These are phyloP conservation scores for Ustilago sp. DNA, from an alignment of 1,284 basidiomycete genomes.

Conservation along the genomic window DNA sequence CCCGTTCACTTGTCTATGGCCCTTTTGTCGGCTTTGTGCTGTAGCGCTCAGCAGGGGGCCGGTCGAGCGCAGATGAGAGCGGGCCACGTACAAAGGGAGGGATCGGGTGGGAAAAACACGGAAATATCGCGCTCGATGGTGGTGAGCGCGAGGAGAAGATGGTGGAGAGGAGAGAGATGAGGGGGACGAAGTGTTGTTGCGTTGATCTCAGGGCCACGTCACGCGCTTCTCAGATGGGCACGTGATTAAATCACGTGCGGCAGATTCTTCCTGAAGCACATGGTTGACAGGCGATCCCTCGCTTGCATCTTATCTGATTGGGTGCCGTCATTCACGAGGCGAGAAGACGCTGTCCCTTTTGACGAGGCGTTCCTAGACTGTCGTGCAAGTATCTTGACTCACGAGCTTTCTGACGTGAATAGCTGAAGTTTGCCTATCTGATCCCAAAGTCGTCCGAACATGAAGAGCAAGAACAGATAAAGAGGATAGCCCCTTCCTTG, in stretches of 20 bases:
- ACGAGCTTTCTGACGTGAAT: neutral
- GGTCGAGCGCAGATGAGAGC: no score
- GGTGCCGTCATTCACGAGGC: neutral
- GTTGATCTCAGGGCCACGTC: no score
- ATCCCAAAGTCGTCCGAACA: neutral
- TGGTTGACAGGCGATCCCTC: conserved; percentile 4
- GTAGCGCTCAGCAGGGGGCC: no score
- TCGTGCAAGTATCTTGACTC: neutral
- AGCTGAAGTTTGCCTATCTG: neutral
- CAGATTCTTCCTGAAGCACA: conserved; percentile 7
- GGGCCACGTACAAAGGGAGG: no score
- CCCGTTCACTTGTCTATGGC: neutral
- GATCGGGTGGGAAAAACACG: no score
- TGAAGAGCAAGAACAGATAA: neutral
- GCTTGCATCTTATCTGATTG: conserved; percentile 35
- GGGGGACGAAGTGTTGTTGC: no score
- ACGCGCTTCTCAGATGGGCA: no score
- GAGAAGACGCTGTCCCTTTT: neutral
- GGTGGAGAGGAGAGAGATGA: no score
- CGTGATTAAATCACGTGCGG: no score
- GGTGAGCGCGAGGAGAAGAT: no score
- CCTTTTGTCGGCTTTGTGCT: no score
- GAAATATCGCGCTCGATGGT: no score
- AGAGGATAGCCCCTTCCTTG: neutral
- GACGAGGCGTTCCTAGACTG: neutral